Evolutionary conservation across 306 rosid genomes (phyloP).

Genomic region (Vigna hirtella): DNA sequence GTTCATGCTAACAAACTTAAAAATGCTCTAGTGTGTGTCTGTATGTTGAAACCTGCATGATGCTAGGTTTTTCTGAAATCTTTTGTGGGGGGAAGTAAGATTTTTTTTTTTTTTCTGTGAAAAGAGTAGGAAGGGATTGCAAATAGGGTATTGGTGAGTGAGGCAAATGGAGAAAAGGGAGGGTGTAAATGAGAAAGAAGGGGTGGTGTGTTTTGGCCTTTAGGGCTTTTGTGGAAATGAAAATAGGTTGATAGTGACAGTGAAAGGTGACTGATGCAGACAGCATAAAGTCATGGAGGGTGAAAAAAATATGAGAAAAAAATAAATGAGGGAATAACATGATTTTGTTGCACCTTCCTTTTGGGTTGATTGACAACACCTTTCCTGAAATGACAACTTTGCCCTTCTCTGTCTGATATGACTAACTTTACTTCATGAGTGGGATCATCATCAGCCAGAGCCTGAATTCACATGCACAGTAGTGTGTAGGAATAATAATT

Average conservation of each 20-base stretch:
- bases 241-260: constrained; percentile 65
- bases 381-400: constrained; percentile 49
- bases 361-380: constrained; percentile 72
- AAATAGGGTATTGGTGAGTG: not conserved
- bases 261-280: constrained; percentile 64
- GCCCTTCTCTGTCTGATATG: constrained; percentile 53
- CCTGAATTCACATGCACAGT: constrained; percentile 10
- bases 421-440: constrained; percentile 38
- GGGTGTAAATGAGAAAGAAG: constrained; percentile 37
- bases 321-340: constrained; percentile 61
- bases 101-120: constrained; percentile 34
- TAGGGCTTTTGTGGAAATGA: constrained; percentile 68
- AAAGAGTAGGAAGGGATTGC: constrained; percentile 47
- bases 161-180: constrained; percentile 40
- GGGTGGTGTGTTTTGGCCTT: constrained; percentile 44
- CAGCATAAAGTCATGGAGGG: constrained; percentile 55
- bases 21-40: too few relatives aligned
- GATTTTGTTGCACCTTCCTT: constrained; percentile 68
- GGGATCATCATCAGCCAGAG: constrained; percentile 1
- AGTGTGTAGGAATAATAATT: not conserved
- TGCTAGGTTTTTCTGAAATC: constrained; percentile 12
- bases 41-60: too few relatives aligned
- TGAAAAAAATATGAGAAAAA: not conserved
- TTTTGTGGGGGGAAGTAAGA: constrained; percentile 42
- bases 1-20: too few relatives aligned